Percentiles rank a stretch among this genome's conserved stretches.
phyloP scores from a whole-genome alignment of 805 yeast species.

The Teunomyces funiuensis region DNA sequence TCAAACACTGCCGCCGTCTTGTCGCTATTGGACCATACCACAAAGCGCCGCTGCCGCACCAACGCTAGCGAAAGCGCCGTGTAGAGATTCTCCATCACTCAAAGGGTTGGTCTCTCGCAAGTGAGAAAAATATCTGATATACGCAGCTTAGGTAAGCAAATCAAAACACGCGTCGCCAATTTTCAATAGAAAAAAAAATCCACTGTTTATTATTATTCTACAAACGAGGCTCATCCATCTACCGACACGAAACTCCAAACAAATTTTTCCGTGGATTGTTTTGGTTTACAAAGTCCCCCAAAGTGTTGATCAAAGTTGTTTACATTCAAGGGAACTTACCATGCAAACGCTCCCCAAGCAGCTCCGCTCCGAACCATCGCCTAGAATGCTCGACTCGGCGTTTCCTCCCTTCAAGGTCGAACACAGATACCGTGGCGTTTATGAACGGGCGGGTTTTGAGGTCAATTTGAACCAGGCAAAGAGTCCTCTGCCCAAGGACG shows the following conservation, averaged over 20 bases:
- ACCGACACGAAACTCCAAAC: slow-evolving; percentile 2
- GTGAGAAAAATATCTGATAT: neutral
- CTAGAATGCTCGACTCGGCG: slow-evolving; percentile 43
- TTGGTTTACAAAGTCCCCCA: no score
- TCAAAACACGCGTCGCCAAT: slow-evolving; percentile 1
- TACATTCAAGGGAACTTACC: neutral
- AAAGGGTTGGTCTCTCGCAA: neutral
- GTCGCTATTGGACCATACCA: slow-evolving; percentile 6
- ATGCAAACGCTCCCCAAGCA: slow-evolving; percentile 22
- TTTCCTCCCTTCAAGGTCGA: slow-evolving; percentile 72
- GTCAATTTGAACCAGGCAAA: slow-evolving; percentile 17
- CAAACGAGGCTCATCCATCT: slow-evolving; percentile 4
- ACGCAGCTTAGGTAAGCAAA: slow-evolving; percentile 1
- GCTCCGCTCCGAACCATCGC: slow-evolving; percentile 18
- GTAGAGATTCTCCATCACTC: slow-evolving; percentile 4
- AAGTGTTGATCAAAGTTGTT: no score
- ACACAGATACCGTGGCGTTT: slow-evolving; percentile 63
- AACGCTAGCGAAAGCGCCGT: slow-evolving; percentile 9
- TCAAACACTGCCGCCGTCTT: neutral
- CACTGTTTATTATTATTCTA: neutral
- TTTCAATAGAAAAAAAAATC: no score
- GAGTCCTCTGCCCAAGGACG: slow-evolving; percentile 8
- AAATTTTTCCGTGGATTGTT: slow-evolving; percentile 3
- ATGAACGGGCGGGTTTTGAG: slow-evolving; percentile 83
- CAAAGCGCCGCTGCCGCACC: slow-evolving; percentile 8